These are phyloP conservation scores for Talinum fruticosum DNA, from an alignment of 148 eudicot species.

Conservation along the genomic window DNA sequence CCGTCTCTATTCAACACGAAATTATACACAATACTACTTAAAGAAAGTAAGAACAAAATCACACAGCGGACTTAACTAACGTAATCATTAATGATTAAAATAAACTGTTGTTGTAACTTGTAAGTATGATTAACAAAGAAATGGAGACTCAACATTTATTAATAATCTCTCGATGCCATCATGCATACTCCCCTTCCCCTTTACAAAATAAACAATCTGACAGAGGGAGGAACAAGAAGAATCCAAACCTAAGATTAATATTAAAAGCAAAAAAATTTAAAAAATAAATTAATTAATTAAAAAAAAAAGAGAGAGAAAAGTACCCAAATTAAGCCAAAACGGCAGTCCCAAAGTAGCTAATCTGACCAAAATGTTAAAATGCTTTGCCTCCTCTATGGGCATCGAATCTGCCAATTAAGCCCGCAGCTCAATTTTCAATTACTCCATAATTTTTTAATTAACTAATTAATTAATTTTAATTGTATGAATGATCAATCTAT, in stretches of 20 bases:
- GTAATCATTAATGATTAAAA: too few species aligned
- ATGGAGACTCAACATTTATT: not conserved
- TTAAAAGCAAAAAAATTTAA: not conserved
- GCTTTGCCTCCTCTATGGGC: slow-evolving; percentile 23
- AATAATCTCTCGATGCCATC: slow-evolving; percentile 4
- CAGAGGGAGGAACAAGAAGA: slow-evolving; percentile 30
- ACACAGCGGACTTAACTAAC: too few species aligned
- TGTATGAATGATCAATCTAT: not conserved
- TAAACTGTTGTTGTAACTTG: too few species aligned
- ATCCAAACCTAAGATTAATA: slow-evolving; percentile 23
- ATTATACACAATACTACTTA: too few species aligned
- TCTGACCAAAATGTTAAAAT: slow-evolving; percentile 22
- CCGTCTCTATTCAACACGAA: too few species aligned
- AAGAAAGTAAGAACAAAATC: too few species aligned
- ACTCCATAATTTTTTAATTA: not conserved
- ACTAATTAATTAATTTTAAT: not conserved
- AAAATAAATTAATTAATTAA: too few species aligned
- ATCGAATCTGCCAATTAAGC: slow-evolving; percentile 24
- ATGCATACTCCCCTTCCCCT: not conserved
- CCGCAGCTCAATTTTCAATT: slow-evolving; percentile 22
- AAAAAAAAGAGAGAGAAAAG: not conserved
- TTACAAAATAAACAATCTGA: slow-evolving; percentile 15
- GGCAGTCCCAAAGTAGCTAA: slow-evolving; percentile 26
- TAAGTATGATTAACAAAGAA: not conserved
- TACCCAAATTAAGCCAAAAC: slow-evolving; percentile 12